Evolutionary conservation across 345 rosid genomes (phyloP), one percentile per base, ranked within the genome.

Genomic region (Populus ilicifolia): DNA sequence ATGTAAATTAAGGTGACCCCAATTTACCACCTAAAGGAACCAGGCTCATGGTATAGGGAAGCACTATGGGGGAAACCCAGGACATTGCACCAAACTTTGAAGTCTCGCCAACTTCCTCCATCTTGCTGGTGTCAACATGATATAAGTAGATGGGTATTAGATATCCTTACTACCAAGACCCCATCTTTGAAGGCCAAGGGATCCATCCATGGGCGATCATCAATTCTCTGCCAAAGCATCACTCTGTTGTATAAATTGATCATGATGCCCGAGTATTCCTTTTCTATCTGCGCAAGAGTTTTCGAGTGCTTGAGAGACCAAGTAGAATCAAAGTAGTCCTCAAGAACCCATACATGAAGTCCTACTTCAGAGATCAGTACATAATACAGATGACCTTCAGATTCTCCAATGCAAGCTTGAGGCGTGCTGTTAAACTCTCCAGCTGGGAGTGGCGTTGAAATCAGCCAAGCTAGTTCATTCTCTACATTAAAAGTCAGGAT

Each of bases 171-270:
- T n/a, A 85, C 29, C 30, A 83, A 38, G n/a, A 71, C 59, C n/a
- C 84, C 87, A 25, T 87, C 88, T 76, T 70, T 76, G 62, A 85
- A 81, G 36, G 90, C 84, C 67, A 87, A 56, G 5, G 88, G 88
- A 76, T 83, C 85, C 69, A 83, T 56, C 85, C 87, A 81, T 6
- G 82, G 74, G 13, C 13, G 30, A 43, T 21, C 48, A 43, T 73
- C 74, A 65, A 21, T 12, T 7, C n/a, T 25, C 43, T 8, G 10
- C 14, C 39, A 41, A 20, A 11, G 43, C 29, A 13, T 73, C 67
- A 83, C 74, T 80, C 74, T 79, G 29, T n/a, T 62, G 0, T 25
- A 68, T 50, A 83, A 64, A 17, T 83, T 78, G 75, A 33, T 17
- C 23, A 76, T 6, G 72, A 75, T 67, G 5, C 20, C 2, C 44